Percentiles rank a stretch among this genome's conserved stretches.
These are phyloP conservation scores for Cutaneotrichosporon sp. DNA, from an alignment of 1,284 basidiomycete species.

Conservation along the genomic window DNA sequence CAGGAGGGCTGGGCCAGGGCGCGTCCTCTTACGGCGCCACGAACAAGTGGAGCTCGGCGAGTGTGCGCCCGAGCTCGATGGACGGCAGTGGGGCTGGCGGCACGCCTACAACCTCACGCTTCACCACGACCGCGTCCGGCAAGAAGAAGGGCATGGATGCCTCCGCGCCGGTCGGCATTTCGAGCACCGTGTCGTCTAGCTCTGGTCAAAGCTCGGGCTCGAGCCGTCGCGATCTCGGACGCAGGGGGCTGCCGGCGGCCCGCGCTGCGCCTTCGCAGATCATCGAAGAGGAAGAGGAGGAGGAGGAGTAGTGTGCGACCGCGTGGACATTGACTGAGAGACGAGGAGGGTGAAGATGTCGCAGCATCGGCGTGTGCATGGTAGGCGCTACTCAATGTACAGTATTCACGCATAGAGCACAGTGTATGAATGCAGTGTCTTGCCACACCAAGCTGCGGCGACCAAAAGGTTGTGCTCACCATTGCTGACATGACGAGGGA, in stretches of 20 bases:
- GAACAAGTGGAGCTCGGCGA: slow-evolving; percentile 14
- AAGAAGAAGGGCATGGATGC: neutral
- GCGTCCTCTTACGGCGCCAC: neutral
- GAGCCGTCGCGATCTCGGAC: neutral
- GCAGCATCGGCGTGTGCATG: neutral
- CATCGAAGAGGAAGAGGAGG: slow-evolving; percentile 10
- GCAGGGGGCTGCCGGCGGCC: neutral
- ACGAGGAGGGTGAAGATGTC: neutral
- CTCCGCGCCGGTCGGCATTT: neutral
- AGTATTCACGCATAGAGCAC: neutral
- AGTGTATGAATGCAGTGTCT: neutral
- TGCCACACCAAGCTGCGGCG: no score
- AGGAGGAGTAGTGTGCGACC: slow-evolving; percentile 1
- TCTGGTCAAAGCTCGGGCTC: neutral
- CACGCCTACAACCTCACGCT: neutral
- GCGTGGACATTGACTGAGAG: neutral
- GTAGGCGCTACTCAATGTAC: neutral
- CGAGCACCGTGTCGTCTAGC: neutral
- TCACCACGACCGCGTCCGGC: neutral
- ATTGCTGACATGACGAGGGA: no score
- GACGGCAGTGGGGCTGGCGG: neutral
- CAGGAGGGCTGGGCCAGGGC: slow-evolving; percentile 53
- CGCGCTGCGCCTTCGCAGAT: slow-evolving; percentile 6
- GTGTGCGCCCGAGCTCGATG: neutral
- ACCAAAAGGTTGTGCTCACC: no score